Percentiles rank a stretch among this genome's conserved stretches.
These are phyloP conservation scores for Puccinellia tenuiflora DNA, from an alignment of 176 grass and related monocot genomes.

Conservation along the genomic window DNA sequence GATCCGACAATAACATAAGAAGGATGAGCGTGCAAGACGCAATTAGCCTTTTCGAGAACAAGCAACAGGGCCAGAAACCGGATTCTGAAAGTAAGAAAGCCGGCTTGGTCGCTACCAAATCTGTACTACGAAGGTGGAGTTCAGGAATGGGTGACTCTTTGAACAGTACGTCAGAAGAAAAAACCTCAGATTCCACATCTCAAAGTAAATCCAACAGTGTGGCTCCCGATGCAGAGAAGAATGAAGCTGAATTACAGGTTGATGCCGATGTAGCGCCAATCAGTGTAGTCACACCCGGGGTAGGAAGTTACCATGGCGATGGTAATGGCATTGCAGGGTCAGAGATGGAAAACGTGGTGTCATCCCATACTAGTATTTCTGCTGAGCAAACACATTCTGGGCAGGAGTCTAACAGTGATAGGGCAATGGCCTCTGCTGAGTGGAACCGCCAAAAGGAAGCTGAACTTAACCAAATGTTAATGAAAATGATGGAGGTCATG, in stretches of 20 bases:
- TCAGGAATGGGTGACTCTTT: slow-evolving; percentile 80
- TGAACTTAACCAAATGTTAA: slow-evolving; percentile 94
- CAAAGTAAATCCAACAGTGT: slow-evolving; percentile 44
- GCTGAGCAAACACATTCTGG: slow-evolving; percentile 39
- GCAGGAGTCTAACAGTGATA: slow-evolving; percentile 50
- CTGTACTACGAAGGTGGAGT: slow-evolving; percentile 93
- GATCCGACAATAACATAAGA: slow-evolving; percentile 66
- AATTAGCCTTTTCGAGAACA: slow-evolving; percentile 95
- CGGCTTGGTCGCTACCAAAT: slow-evolving; percentile 63
- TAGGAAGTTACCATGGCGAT: slow-evolving; percentile 22
- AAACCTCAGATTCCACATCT: slow-evolving; percentile 43
- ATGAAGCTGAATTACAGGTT: slow-evolving; percentile 33
- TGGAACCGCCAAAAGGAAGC: slow-evolving; percentile 95
- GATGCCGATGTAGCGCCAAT: slow-evolving; percentile 22
- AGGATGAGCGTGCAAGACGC: slow-evolving; percentile 98
- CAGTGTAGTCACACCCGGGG: slow-evolving; percentile 10
- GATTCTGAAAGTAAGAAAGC: slow-evolving; percentile 72
- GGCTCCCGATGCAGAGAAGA: slow-evolving; percentile 30
- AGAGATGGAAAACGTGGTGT: slow-evolving; percentile 28
- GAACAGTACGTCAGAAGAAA: slow-evolving; percentile 51
- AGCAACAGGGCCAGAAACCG: slow-evolving; percentile 65
- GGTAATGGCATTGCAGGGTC: slow-evolving; percentile 10
- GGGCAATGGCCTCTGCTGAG: slow-evolving; percentile 58
- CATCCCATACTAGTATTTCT: slow-evolving; percentile 31
- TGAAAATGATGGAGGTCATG: slow-evolving; percentile 93